Evolutionary conservation across 306 rosid species (phyloP).

Genomic region (Begonia masoniana): DNA sequence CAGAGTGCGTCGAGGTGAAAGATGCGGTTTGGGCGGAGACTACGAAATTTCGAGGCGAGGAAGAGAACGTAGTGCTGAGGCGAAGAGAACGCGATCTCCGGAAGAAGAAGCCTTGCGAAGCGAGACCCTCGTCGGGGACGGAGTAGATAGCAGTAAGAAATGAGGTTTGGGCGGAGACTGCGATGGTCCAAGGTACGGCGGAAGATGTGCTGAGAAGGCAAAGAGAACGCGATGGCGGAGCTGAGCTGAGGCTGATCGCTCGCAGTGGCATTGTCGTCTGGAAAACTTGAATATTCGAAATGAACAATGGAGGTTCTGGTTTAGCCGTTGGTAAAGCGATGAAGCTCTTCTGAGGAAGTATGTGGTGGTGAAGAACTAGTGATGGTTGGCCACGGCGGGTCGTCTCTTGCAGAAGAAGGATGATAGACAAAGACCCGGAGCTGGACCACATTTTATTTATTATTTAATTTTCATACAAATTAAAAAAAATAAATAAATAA

Average conservation of each 20-base stretch:
- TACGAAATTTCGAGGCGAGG: constrained; percentile 8
- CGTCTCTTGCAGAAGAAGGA: too few relatives aligned
- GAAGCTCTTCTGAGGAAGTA: too few relatives aligned
- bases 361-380: too few relatives aligned
- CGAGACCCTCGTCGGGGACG: constrained; percentile 43
- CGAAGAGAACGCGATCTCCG: constrained; percentile 26
- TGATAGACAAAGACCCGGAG: too few relatives aligned
- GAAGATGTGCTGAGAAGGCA: neutral
- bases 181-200: constrained; percentile 3
- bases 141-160: constrained; percentile 13
- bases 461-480: too few relatives aligned
- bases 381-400: too few relatives aligned
- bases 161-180: constrained; percentile 21
- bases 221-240: constrained; percentile 12
- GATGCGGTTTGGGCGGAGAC: constrained; percentile 20
- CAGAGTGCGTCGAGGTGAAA: constrained; percentile 13
- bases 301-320: too few relatives aligned
- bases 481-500: too few relatives aligned
- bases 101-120: constrained; percentile 55
- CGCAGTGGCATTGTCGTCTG: constrained; percentile 33
- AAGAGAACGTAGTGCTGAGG: neutral
- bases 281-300: too few relatives aligned
- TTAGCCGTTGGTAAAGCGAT: too few relatives aligned
- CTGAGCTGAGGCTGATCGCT: constrained; percentile 20
- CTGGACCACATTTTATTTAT: too few relatives aligned